Conservation (phyloP, 148 eudicot genomes). For the Suaeda aralocaspica region DNA sequence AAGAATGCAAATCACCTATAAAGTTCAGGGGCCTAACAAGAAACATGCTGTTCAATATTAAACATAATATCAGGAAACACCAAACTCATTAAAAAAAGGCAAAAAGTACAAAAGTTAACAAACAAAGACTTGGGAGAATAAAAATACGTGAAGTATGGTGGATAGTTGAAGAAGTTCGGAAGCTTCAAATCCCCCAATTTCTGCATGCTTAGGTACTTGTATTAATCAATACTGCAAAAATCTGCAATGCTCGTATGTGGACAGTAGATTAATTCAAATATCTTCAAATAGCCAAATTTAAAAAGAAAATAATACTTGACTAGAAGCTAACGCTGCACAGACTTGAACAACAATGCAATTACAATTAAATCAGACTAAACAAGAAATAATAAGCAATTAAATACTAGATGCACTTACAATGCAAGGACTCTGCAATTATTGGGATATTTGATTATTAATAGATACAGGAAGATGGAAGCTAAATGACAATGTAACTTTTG, state of each 20-base stretch:
- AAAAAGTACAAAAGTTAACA: not conserved
- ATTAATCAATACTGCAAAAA: not conserved
- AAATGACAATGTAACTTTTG: too few relatives aligned
- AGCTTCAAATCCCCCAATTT: constrained; percentile 85
- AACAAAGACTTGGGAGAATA: not conserved
- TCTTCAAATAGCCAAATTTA: not conserved
- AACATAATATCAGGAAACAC: not conserved
- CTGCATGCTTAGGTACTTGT: constrained; percentile 49
- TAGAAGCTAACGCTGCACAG: constrained; percentile 2
- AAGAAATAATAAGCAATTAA: not conserved
- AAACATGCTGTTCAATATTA: constrained; percentile 2
- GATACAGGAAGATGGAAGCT: too few relatives aligned
- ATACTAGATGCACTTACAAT: not conserved
- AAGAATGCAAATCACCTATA: not conserved
- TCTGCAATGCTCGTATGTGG: constrained; percentile 1
- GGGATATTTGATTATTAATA: too few relatives aligned
- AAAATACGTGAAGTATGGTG: constrained; percentile 91
- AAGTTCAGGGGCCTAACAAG: not conserved
- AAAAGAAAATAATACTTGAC: not conserved
- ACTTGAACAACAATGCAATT: not conserved
- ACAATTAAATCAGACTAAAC: not conserved
- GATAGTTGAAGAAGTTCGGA: constrained; percentile 92
- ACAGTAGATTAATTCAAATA: not conserved
- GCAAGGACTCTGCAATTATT: not conserved
- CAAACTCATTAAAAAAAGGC: not conserved